Conservation (phyloP, 345 rosid genomes). For the Hirschfeldia incana region DNA sequence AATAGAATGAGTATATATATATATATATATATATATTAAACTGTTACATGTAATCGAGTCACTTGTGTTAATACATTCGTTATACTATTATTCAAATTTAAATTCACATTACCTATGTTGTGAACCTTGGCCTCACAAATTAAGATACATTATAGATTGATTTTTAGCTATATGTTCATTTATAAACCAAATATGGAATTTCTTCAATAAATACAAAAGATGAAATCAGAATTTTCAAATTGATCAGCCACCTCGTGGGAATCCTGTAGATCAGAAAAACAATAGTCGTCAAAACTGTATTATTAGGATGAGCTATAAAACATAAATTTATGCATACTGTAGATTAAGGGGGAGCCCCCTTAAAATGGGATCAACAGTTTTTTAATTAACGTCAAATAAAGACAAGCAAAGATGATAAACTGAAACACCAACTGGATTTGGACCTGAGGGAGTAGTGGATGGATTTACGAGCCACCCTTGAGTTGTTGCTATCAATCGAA, state of each 20-base stretch:
- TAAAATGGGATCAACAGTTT: not conserved
- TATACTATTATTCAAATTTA: not conserved
- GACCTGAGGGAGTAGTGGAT: not conserved
- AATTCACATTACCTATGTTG: not conserved
- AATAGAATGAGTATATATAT: not conserved
- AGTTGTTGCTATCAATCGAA: constrained; percentile 25
- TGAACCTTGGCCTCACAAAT: not conserved
- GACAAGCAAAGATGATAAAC: constrained; percentile 30
- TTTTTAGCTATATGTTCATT: not conserved
- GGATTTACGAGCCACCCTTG: not conserved
- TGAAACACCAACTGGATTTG: constrained; percentile 26
- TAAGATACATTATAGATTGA: not conserved
- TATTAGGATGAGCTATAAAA: not conserved
- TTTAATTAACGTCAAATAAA: not conserved
- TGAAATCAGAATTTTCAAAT: not conserved
- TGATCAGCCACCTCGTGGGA: not conserved
- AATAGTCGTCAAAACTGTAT: not conserved
- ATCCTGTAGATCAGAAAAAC: not conserved
- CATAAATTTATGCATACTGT: not conserved
- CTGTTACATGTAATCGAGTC: not conserved
- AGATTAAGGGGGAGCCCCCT: not conserved
- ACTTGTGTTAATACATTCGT: not conserved
- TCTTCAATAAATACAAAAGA: not conserved
- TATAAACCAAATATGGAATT: not conserved
- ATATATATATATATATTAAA: not conserved